These are phyloP conservation scores for Phialocephala subalpina DNA, from an alignment of 2,329 filamentous ascomycete species.

Conservation along the genomic window DNA sequence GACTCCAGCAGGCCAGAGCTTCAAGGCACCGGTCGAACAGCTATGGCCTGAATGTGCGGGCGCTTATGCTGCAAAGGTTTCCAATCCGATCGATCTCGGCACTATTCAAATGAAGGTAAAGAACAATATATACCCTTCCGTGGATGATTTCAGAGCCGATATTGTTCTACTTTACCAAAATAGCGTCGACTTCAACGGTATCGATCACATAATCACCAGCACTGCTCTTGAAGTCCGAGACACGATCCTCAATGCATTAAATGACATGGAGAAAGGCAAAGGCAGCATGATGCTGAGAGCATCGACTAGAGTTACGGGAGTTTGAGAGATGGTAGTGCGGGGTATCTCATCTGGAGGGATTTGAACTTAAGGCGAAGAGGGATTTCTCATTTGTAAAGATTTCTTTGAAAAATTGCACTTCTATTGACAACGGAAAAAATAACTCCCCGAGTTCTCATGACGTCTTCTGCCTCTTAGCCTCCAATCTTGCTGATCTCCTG, in stretches of 20 bases:
- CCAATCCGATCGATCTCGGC: conserved; percentile 82
- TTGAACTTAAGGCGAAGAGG: not conserved
- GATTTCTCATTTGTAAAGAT: conserved; percentile 1
- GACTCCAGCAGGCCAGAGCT: conserved; percentile 62
- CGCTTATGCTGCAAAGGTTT: conserved; percentile 73
- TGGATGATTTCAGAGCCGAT: conserved; percentile 76
- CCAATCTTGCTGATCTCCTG: conserved; percentile 8
- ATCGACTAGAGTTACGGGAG: not conserved
- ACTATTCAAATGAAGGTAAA: conserved; percentile 84
- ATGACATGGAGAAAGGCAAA: conserved; percentile 26
- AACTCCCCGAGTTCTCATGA: conserved; percentile 3
- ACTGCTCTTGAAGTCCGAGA: conserved; percentile 62
- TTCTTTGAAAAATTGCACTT: conserved; percentile 5
- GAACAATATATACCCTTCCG: conserved; percentile 66
- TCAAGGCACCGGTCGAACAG: conserved; percentile 78
- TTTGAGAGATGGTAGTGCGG: not conserved
- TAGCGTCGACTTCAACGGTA: conserved; percentile 81
- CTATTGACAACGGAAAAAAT: not conserved
- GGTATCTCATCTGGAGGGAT: not conserved
- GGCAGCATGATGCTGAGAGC: not conserved
- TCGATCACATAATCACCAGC: conserved; percentile 74
- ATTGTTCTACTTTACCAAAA: conserved; percentile 82
- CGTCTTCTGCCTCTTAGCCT: conserved; percentile 3
- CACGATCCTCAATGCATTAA: conserved; percentile 39
- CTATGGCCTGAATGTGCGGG: conserved; percentile 77